Evolutionary conservation across 768 basidiomycete genomes (phyloP).

Genomic region (Fistulinella prunicolor): DNA sequence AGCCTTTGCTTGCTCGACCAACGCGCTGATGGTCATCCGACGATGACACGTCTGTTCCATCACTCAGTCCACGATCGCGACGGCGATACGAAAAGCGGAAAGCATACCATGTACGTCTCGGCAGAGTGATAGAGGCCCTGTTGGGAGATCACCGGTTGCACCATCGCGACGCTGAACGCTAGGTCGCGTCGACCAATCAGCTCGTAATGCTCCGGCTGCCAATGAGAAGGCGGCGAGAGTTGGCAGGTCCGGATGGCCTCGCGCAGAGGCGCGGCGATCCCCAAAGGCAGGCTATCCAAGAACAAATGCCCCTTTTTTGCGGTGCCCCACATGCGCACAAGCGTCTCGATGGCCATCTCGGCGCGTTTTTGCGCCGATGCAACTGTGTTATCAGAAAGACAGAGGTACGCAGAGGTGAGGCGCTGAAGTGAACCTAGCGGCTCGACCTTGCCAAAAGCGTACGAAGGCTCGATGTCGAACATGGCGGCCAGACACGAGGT

Average conservation of each 20-base stretch:
- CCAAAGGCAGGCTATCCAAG: slow-evolving; percentile 59
- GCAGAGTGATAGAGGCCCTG: slow-evolving; percentile 30
- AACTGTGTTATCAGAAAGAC: slow-evolving; percentile 52
- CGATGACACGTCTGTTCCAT: slow-evolving; percentile 45
- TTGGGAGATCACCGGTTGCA: slow-evolving; percentile 30
- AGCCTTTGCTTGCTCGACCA: slow-evolving; percentile 48
- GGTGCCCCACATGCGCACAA: slow-evolving; percentile 43
- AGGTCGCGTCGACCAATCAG: slow-evolving; percentile 32
- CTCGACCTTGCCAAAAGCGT: slow-evolving; percentile 60
- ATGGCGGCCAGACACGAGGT: slow-evolving; percentile 47
- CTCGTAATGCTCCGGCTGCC: slow-evolving; percentile 49
- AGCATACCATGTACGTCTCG: slow-evolving; percentile 31
- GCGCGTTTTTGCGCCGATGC: slow-evolving; percentile 60
- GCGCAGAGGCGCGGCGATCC: slow-evolving; percentile 71
- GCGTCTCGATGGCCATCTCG: slow-evolving; percentile 56
- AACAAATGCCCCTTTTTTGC: slow-evolving; percentile 45
- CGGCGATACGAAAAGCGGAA: not conserved
- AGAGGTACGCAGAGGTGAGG: slow-evolving; percentile 55
- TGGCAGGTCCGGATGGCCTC: slow-evolving; percentile 88
- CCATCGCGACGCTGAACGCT: slow-evolving; percentile 31
- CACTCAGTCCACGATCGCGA: slow-evolving; percentile 10
- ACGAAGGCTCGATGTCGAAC: slow-evolving; percentile 50
- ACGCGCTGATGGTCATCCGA: slow-evolving; percentile 49
- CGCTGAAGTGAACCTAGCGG: slow-evolving; percentile 53
- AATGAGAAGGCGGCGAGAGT: slow-evolving; percentile 67